Base-by-base conservation (phyloP, 768 basidiomycete genomes). In the Gymnopilus dilepis region DNA sequence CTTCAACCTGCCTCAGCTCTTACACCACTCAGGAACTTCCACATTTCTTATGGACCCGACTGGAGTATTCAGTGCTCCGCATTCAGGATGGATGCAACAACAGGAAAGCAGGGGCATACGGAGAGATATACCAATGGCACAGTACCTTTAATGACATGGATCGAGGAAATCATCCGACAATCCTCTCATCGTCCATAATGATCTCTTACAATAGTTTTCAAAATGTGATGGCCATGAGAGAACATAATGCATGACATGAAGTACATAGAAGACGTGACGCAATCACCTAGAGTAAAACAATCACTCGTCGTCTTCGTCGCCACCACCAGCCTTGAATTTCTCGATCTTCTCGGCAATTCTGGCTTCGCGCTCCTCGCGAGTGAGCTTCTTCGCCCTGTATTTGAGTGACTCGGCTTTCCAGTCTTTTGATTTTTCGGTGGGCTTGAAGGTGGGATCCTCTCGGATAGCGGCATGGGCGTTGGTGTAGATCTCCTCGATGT, bases 401-500 rank as follows among this genome's bases (percentile, higher is more conserved):
- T 96, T 94, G 70, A 83, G 73, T 60, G 81, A 78, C 77, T 97
- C 97, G 31, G 90, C 82, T 75, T 91, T 94, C 96, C 96, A 99
- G 80, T 96, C 93, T 70, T 84, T 84, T 41, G 88, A 77, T 82
- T 98, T 97, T 63, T 95, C 92, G 38, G 90, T 87, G 53, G 94
- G 89, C 77, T 92, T 88, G 86, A 96, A 96, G 21, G 79, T 77
- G 48, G 97, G 97, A 74, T 97, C 90, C 73, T 96, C 96, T 64
- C 97, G 93, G 77, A 99, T 99, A 64, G 95, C 93, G 58, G 93
- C 90, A 79, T 97, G 93, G 2, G 94, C 96, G 71, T 90, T 91
- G 38, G 86, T 84, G 82, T 92, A 99, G 63, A 99, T 90, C 74
- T 98, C 97, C 76, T 99, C 94, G 1, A 99, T 94, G 71, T 99